Base-by-base conservation (phyloP, 805 yeast genomes). In the Hanseniaspora singularis region DNA sequence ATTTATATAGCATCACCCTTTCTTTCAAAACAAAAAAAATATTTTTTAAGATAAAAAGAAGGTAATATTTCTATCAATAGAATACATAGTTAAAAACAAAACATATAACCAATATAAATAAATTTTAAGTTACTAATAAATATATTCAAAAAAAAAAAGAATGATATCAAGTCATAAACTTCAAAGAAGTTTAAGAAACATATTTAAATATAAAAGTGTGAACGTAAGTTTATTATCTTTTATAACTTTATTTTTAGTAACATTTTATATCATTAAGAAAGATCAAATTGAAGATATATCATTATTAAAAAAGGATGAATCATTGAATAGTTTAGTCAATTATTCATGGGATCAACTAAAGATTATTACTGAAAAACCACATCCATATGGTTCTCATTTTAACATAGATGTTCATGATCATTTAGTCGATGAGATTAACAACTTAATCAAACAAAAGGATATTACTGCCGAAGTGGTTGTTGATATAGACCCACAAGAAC, bases 351-450 rank as follows among this genome's bases (percentile, higher is more conserved):
- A 62, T 2, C 83, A 80, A 55, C 66, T 88, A 40, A 94, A 86
- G 58, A 59, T 63, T 3, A 78, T 88, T 10, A 81, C 92, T 0
- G 55, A 64, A 27, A 58, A 69, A 23, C 77, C 76, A 45, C 96
- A 88, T 63, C 86, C 96, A 0, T 88, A 81, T 61, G 75, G 77
- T 20, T 79, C 95, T 0, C 75, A 67, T 49, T 83, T 79, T 12
- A 87, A 85, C 62, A 89, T 81, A 60, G 67, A 66, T 26, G 86
- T 87, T 12, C 89, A 81, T 60, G 79, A 77, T 52, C 82, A 78
- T 56, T 59, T 88, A 34, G 51, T 69, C 22, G 51, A 60, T 4
- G 67, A 77, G 51, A 71, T 74, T 3, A 53, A 56, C 9, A 50
- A 57, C 3, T 53, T 74, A 3, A 60, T 70, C 8, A 31, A 38